Percentiles rank a stretch among this genome's conserved stretches.
Conservation (phyloP, 306 rosid species). For the Arachis hypogaea region DNA sequence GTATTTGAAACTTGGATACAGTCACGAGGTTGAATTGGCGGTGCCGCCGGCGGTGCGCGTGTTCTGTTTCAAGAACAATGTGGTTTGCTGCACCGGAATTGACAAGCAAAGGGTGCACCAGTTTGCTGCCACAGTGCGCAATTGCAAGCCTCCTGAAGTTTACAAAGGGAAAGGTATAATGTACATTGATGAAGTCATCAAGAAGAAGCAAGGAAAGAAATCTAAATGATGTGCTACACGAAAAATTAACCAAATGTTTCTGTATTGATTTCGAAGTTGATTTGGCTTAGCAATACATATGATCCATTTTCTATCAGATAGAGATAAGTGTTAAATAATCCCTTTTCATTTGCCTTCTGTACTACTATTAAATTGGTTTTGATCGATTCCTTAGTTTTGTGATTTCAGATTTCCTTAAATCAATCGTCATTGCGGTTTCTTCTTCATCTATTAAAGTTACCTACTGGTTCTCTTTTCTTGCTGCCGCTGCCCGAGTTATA, state of each 20-base stretch:
- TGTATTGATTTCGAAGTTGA: neutral
- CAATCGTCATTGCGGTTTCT: neutral
- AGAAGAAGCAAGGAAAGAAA: conserved; percentile 74
- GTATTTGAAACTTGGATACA: conserved; percentile 69
- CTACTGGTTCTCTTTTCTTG: no score
- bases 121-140: conserved; percentile 69
- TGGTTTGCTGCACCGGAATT: conserved; percentile 75
- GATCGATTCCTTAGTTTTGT: neutral
- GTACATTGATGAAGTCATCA: conserved; percentile 70
- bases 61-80: conserved; percentile 78
- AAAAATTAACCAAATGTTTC: neutral
- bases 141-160: conserved; percentile 77
- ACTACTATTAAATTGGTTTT: neutral
- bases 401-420: conserved; percentile 5
- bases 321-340: neutral
- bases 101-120: conserved; percentile 77
- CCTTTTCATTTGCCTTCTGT: neutral
- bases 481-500: no score
- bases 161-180: conserved; percentile 82
- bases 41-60: conserved; percentile 74
- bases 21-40: conserved; percentile 71
- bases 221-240: conserved; percentile 50
- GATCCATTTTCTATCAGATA: neutral
- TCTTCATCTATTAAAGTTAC: no score
- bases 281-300: neutral